A percentile compares a stretch with the other conserved stretches of the same genome.
Evolutionary conservation across 208 protist genomes (phyloP).

Genomic region (Leptomonas seymouri): DNA sequence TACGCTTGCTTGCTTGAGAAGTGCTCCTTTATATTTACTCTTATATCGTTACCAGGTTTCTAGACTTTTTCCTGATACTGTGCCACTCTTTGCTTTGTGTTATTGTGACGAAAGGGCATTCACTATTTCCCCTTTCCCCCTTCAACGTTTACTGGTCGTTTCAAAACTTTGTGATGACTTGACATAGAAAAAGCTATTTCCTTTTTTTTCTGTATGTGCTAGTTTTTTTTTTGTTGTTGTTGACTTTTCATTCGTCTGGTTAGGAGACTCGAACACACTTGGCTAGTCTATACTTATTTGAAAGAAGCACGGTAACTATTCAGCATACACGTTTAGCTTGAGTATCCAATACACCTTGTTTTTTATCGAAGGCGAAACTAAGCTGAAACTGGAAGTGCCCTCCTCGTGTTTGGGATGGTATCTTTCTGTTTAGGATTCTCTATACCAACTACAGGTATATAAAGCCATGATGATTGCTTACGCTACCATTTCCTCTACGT

Average conservation of each 20-base stretch:
- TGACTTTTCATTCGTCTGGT: constrained; percentile 4
- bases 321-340: background rate
- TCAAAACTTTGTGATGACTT: background rate
- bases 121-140: background rate
- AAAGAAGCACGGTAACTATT: constrained; percentile 2
- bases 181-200: background rate
- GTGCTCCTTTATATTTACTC: background rate
- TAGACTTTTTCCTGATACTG: background rate
- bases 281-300: background rate
- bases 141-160: constrained; percentile 5
- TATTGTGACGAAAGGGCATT: background rate
- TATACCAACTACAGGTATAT: background rate
- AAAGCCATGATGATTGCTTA: constrained; percentile 11
- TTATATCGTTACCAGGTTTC: constrained; percentile 1
- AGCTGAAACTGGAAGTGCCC: background rate
- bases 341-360: background rate
- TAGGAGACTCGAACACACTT: background rate
- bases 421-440: background rate
- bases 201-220: constrained; percentile 3
- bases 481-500: constrained; percentile 3
- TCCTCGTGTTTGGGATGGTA: background rate
- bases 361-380: background rate
- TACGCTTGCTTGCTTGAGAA: constrained; percentile 18
- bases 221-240: constrained; percentile 19
- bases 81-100: constrained; percentile 1